Base-by-base conservation (phyloP, 2,329 filamentous ascomycete genomes). In the Colletotrichum caudatum region DNA sequence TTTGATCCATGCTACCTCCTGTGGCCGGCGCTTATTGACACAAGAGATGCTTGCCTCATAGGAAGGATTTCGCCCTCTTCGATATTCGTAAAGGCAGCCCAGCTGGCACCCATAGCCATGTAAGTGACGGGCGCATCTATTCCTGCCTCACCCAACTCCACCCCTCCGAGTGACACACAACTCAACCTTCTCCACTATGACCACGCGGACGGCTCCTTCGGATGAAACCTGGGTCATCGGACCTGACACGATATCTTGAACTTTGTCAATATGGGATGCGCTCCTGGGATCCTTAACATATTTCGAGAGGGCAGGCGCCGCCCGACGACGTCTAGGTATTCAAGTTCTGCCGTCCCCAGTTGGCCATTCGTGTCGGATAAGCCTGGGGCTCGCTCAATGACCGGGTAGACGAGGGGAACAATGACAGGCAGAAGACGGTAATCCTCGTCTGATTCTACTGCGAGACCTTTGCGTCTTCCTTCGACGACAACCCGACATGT, bases 191-290 rank as follows among this genome's bases (percentile, higher is more conserved):
- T 39, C 51, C 46, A 18, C 20, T 44, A 63, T 58, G 12, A 18
- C 35, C 3, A 37, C 14, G n/a, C 29, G 54, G 48, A 6, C 5
- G 29, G 33, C 26, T 23, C 50, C 41, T 68, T 71, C 64, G 50
- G 64, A 71, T 68, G 51, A 71, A 71, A 71, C 64, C 41, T 63
- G 20, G 35, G 23, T 37, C 50, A 29, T 56, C 12, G 41, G 58
- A 63, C 51, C 35, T 63, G 64, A 71, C 58, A 68, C 64, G 44
- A 23, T 51, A 58, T 33, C 18, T 59, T 39, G 51, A 71, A 71
- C 58, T 57, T 14, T 63, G 35, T 54, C 37, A 7, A 46, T 20
- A 51, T 68, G 44, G 35, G 58, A 51, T 58, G 58, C n/a, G 41
- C 12, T 62, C 29, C 23, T n/a, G 51, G 5, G 11, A 26, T 48